Evolutionary conservation across 2,329 filamentous ascomycete genomes (phyloP).

Genomic region (Trichophyton verrucosum): DNA sequence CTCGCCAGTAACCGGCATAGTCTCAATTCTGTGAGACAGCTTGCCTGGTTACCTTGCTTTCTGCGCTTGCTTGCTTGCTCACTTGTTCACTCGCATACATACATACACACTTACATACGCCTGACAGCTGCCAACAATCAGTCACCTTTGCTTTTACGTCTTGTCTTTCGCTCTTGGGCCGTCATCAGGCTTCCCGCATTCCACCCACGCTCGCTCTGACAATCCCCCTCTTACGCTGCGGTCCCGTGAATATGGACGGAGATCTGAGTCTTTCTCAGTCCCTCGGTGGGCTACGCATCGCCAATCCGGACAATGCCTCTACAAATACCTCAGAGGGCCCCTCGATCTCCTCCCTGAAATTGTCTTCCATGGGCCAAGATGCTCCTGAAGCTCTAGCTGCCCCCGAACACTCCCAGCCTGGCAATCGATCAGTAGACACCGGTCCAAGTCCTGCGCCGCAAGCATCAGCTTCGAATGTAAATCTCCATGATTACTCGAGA

Average conservation of each 20-base stretch:
- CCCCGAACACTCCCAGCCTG: constrained; percentile 1
- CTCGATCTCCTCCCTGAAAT: neutral
- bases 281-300: constrained; percentile 87
- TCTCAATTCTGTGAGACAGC: constrained; percentile 10
- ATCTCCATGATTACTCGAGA: neutral
- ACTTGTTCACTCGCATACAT: neutral
- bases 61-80: neutral
- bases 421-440: neutral
- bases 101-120: neutral
- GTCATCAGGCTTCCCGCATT: neutral
- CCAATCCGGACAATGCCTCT: constrained; percentile 74
- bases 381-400: neutral
- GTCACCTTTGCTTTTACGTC: neutral
- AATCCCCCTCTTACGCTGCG: neutral
- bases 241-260: constrained; percentile 57
- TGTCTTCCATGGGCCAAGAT: neutral
- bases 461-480: neutral
- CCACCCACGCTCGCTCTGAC: neutral
- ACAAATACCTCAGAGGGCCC: constrained; percentile 23
- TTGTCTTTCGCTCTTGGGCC: neutral
- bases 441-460: neutral
- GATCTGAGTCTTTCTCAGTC: constrained; percentile 86
- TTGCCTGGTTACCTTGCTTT: constrained; percentile 9
- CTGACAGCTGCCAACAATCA: neutral
- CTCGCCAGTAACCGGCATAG: constrained; percentile 10